Percentiles rank a stretch among this genome's conserved stretches.
Conservation (phyloP, 129 eudicot genomes). For the Rutidosis leptorrhynchoides region DNA sequence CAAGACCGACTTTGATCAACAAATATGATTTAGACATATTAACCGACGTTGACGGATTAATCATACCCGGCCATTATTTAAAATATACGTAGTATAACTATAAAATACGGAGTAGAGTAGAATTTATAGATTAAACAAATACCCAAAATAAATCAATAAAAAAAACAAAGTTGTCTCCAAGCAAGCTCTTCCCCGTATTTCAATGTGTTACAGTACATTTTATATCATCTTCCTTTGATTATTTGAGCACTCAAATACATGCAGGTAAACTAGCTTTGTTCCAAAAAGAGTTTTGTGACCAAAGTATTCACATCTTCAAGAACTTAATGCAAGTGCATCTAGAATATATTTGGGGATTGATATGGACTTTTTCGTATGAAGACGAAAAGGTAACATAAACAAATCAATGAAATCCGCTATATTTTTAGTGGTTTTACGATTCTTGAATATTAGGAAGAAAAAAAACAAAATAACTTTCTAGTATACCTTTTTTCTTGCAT, state of each 20-base stretch:
- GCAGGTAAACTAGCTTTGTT: not conserved
- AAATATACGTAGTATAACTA: too few relatives aligned
- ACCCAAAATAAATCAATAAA: not conserved
- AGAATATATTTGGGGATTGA: conserved; percentile 42
- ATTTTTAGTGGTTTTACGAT: not conserved
- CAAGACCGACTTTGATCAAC: too few relatives aligned
- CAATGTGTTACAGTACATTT: not conserved
- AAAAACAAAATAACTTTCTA: conserved; percentile 21
- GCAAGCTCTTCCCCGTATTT: conserved; percentile 2
- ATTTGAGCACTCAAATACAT: conserved; percentile 7
- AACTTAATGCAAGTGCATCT: conserved; percentile 22
- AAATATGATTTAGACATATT: too few relatives aligned
- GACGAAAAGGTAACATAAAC: conserved; percentile 20
- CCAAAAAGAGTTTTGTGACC: conserved; percentile 12
- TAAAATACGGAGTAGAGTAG: too few relatives aligned
- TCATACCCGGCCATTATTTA: too few relatives aligned
- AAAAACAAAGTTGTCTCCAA: not conserved
- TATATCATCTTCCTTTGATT: not conserved
- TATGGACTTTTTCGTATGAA: conserved; percentile 25
- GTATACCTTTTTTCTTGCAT: conserved; percentile 3
- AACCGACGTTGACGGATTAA: too few relatives aligned
- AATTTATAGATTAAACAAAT: conserved; percentile 4
- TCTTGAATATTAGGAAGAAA: not conserved
- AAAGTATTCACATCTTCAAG: conserved; percentile 30
- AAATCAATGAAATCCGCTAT: conserved; percentile 21